Evolutionary conservation across 345 rosid genomes (phyloP), one percentile per base, ranked within the genome.

Genomic region (Acer campestre): DNA sequence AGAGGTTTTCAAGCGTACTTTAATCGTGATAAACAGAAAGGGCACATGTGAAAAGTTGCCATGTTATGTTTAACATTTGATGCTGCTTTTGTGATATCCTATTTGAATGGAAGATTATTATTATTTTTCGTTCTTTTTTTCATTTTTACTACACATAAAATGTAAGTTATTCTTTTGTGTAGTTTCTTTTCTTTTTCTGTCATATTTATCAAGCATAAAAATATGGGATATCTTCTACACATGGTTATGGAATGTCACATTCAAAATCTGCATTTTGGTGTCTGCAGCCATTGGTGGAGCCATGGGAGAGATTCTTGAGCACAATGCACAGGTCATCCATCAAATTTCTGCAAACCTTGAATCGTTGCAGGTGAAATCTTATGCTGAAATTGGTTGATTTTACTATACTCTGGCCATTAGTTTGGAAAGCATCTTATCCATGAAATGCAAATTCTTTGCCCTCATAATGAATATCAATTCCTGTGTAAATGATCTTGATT

Each of bases 321-420:
- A 88, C 80, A 95, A 95, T 83, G 75, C 77, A 40, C 86, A 83
- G 65, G 78, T 80, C 59, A 77, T 93, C 14, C 70, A 42, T 64
- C 89, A 85, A 77, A 90, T 94, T 74, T 81, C 85, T 71, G 79
- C 84, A 56, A 94, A 94, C 85, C 73, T 90, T 67, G 75, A 85
- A 65, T 46, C 84, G 40, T 82, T 78, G 67, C 79, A 80, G 86
- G 98, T 92, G 72, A 88, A 79, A 51, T 40, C 61, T 42, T 46
- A 10, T 66, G 61, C 79, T 70, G 35, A 22, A 51, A 23, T 56
- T 59, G 79, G 13, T 9, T 38, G 55, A 22, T 31, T 71, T 77
- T 70, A 77, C 66, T 25, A 29, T 20, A 18, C 69, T 64, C 66
- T 65, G 61, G 70, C 46, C 4, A 48, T 63, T 62, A 63, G 68